phyloP scores from a whole-genome alignment of 139 green algal genomes.

The Coelastrella sp. region DNA sequence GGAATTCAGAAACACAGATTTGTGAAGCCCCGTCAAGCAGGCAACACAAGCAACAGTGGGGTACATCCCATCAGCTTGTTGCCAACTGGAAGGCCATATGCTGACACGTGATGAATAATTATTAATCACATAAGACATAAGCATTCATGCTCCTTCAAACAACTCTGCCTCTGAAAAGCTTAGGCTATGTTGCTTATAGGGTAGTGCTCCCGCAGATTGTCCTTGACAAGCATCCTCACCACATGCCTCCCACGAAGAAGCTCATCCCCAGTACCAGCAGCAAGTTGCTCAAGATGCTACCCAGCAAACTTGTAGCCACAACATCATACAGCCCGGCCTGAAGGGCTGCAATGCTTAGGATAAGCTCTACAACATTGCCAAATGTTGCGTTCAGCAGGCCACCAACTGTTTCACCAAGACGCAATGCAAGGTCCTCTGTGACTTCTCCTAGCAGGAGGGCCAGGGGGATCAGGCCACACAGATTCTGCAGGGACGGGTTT shows the following conservation, averaged over 20 bases:
- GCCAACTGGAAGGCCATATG: background rate
- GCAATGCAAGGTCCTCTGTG: slow-evolving; percentile 88
- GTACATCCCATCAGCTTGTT: too few relatives aligned
- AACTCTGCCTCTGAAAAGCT: too few relatives aligned
- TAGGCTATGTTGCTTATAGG: too few relatives aligned
- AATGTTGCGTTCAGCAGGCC: slow-evolving; percentile 91
- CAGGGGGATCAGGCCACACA: slow-evolving; percentile 83
- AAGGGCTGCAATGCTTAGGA: slow-evolving; percentile 87
- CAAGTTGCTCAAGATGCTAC: slow-evolving; percentile 91
- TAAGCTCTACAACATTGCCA: slow-evolving; percentile 94
- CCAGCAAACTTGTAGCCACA: slow-evolving; percentile 86
- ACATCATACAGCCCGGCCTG: slow-evolving; percentile 80
- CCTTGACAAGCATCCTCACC: slow-evolving; percentile 5
- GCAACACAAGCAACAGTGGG: background rate
- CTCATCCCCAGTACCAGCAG: slow-evolving; percentile 80
- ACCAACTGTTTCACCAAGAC: slow-evolving; percentile 78
- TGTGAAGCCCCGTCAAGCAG: background rate
- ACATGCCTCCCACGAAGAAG: slow-evolving; percentile 32
- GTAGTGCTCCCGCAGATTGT: background rate
- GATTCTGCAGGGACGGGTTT: slow-evolving; percentile 62
- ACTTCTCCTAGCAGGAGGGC: slow-evolving; percentile 89
- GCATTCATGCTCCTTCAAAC: too few relatives aligned
- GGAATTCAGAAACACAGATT: background rate
- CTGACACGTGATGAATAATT: too few relatives aligned
- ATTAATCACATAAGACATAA: too few relatives aligned